Base-by-base conservation (phyloP, 2,329 filamentous ascomycete species). In the Tolypocladium pustulatum region DNA sequence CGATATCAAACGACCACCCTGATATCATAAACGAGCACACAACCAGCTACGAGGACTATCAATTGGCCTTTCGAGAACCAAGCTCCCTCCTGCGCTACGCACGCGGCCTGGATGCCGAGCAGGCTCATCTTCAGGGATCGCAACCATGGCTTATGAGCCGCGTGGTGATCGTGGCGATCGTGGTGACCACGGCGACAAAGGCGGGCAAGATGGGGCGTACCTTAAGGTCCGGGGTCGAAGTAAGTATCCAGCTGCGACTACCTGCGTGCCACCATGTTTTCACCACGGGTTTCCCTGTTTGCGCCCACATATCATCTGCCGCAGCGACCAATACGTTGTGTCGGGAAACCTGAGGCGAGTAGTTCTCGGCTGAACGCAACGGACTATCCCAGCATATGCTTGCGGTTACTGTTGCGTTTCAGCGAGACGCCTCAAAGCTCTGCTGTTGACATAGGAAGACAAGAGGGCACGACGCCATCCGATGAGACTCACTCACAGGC, bases 121-220 rank as follows among this genome's bases (percentile, higher is more conserved):
- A 36, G n/a, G n/a, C 49, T 55, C 38, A 30, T 32, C 34, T 54
- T 25, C n/a, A n/a, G 25, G n/a, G 13, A 41, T 43, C 59, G 54
- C 57, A 53, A 43, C 64, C 58, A 82, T 82, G 80, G 76, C 80
- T 66, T 81, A 81, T 68, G 79, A 81, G 74, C 76, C 78, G 69
- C 76, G 79, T 63, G 76, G 78, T 67, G 79, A 81, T 64, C 73
- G 77, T 64, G 75, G 78, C 66, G 79, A 81, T 64, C 73, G 77
- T 64, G 75, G 46, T 20, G 79, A 81, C 64, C 73, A 77, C 65
- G 75, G 73, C 60, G 75, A 74, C 53, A 65, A 71, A 52, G 70
- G 72, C 22, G 73, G 73, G 9, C 73, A 76, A 59, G 76, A 79
- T 65, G 75, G 73, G 37, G 72, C 73, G 7, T 79, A 75, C 61